Percentiles rank a stretch among this genome's conserved stretches.
Conservation (phyloP, 2,329 filamentous ascomycete species). For the Leptographium flavum region DNA sequence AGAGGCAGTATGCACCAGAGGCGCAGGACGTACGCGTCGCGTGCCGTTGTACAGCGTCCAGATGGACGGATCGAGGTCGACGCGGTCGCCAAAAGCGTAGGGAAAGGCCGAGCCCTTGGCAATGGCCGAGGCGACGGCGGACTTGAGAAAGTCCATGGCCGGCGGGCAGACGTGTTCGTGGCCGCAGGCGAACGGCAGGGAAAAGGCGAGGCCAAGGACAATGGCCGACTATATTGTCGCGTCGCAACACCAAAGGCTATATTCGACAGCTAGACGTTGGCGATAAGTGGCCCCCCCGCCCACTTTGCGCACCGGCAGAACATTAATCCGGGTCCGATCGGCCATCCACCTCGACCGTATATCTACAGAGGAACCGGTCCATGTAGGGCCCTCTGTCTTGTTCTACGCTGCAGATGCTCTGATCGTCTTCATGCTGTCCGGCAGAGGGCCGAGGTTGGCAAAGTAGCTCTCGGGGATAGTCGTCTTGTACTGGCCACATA, state of each 20-base stretch:
- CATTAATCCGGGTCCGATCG: neutral
- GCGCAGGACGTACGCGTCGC: slow-evolving; percentile 48
- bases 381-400: too few species aligned
- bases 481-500: neutral
- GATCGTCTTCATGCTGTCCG: too few species aligned
- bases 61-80: slow-evolving; percentile 85
- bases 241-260: neutral
- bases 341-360: too few species aligned
- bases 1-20: neutral
- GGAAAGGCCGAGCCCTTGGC: slow-evolving; percentile 88
- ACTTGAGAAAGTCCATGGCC: slow-evolving; percentile 93
- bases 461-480: neutral
- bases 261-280: neutral
- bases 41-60: slow-evolving; percentile 96
- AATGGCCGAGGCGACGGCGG: slow-evolving; percentile 90
- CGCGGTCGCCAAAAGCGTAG: slow-evolving; percentile 81
- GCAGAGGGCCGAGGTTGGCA: neutral
- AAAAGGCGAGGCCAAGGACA: neutral
- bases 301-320: slow-evolving; percentile 1
- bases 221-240: neutral
- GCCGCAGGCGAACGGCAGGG: neutral
- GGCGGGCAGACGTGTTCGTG: neutral
- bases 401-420: too few species aligned
- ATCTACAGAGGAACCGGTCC: too few species aligned
- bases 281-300: slow-evolving; percentile 6